Conservation (phyloP, 345 rosid species). For the Aquilaria malaccensis region DNA sequence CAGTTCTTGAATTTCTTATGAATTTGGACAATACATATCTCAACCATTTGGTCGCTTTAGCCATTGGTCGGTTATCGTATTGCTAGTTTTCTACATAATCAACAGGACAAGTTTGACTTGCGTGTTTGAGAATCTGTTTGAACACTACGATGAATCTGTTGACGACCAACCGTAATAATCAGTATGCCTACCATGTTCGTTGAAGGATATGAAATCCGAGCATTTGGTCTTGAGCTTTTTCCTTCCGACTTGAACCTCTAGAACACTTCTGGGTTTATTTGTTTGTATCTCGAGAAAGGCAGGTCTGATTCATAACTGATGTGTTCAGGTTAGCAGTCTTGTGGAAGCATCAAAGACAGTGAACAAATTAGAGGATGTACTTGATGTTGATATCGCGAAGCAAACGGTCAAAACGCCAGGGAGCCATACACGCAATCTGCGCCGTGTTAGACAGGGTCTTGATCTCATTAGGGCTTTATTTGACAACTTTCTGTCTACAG, state of each 20-base stretch:
- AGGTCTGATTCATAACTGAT: conserved; percentile 2
- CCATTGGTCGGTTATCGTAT: not conserved
- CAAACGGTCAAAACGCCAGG: conserved; percentile 69
- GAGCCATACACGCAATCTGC: conserved; percentile 68
- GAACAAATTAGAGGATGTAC: conserved; percentile 41
- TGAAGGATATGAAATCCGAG: too few relatives aligned
- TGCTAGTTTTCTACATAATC: not conserved
- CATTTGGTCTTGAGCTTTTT: too few relatives aligned
- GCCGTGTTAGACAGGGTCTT: conserved; percentile 91
- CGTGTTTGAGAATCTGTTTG: not conserved
- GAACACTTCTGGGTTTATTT: too few relatives aligned
- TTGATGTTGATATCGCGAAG: conserved; percentile 62
- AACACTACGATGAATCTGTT: not conserved
- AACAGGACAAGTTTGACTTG: not conserved
- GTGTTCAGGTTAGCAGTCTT: conserved; percentile 49
- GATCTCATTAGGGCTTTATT: conserved; percentile 83
- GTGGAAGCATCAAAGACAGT: conserved; percentile 57
- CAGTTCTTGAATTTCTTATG: too few relatives aligned
- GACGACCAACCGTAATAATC: too few relatives aligned
- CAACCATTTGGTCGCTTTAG: not conserved
- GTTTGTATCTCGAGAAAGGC: not conserved
- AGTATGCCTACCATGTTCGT: too few relatives aligned
- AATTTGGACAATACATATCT: not conserved
- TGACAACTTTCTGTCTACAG: conserved; percentile 50
- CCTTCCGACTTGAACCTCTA: too few relatives aligned